Conservation (phyloP, 2,329 filamentous ascomycete species). For the Trichophyton mentagrophytes region DNA sequence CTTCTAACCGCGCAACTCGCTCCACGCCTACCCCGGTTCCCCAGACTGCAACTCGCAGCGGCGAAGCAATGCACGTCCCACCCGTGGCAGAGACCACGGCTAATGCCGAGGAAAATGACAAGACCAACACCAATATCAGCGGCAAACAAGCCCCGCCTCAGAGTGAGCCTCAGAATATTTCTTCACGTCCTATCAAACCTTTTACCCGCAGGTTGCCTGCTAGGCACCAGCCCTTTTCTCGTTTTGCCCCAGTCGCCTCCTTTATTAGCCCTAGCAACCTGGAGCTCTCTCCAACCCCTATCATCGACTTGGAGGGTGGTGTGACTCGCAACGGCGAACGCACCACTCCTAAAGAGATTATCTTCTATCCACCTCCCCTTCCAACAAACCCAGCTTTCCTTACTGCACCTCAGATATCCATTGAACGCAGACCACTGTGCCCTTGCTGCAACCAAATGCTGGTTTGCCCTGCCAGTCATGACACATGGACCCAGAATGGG, state of each 20-base stretch:
- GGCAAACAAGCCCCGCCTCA: neutral
- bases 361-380: neutral
- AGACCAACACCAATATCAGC: neutral
- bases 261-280: constrained; percentile 3
- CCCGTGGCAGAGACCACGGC: neutral
- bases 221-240: neutral
- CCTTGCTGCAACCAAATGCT: constrained; percentile 8
- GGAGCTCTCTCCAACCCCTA: neutral
- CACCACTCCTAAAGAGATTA: neutral
- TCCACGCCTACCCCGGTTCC: neutral
- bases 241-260: neutral
- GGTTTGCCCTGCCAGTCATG: constrained; percentile 11
- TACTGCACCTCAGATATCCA: neutral
- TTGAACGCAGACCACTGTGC: constrained; percentile 5
- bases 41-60: neutral
- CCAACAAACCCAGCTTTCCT: neutral
- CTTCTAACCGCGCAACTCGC: neutral
- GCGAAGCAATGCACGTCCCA: constrained; percentile 1
- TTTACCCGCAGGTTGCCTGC: neutral
- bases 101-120: neutral
- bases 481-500: constrained; percentile 1
- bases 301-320: neutral
- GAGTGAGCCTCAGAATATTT: constrained; percentile 5
- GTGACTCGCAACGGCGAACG: constrained; percentile 1
- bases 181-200: neutral